Evolutionary conservation across 2,329 filamentous ascomycete species (phyloP).

Genomic region (Xylaria sp.): DNA sequence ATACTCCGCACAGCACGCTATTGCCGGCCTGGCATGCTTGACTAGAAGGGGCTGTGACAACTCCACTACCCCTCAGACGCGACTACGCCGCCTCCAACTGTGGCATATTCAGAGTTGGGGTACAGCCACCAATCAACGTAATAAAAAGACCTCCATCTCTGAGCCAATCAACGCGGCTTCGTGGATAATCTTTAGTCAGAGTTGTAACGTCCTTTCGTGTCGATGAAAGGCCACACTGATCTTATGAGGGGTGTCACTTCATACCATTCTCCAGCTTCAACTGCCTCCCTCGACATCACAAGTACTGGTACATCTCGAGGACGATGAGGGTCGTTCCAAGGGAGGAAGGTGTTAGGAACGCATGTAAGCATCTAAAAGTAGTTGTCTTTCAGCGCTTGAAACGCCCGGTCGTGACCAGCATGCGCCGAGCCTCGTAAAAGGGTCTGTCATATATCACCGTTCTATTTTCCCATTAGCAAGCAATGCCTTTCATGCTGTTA

Average conservation of each 20-base stretch:
- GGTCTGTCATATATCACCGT: neutral
- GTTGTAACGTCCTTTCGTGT: neutral
- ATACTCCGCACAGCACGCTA: neutral
- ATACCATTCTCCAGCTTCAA: neutral
- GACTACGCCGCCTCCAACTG: neutral
- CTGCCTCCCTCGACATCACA: neutral
- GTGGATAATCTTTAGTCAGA: neutral
- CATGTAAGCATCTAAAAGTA: conserved; percentile 1
- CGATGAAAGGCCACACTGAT: neutral
- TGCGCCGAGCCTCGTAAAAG: conserved; percentile 1
- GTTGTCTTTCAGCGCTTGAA: neutral
- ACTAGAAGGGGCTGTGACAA: neutral
- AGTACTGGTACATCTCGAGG: neutral
- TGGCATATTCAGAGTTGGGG: conserved; percentile 7
- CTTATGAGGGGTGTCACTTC: neutral
- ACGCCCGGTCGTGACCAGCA: neutral
- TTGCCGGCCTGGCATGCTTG: neutral
- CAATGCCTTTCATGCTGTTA: neutral
- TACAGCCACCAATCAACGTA: neutral
- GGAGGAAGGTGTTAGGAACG: neutral
- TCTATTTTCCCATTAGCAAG: neutral
- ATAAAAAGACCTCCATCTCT: neutral
- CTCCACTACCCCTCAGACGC: conserved; percentile 12
- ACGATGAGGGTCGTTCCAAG: too few species aligned
- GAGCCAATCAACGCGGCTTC: neutral